A percentile compares a stretch with the other conserved stretches of the same genome.
These are phyloP conservation scores for Penicillium fimorum DNA, from an alignment of 495 filamentous ascomycete species.

Conservation along the genomic window DNA sequence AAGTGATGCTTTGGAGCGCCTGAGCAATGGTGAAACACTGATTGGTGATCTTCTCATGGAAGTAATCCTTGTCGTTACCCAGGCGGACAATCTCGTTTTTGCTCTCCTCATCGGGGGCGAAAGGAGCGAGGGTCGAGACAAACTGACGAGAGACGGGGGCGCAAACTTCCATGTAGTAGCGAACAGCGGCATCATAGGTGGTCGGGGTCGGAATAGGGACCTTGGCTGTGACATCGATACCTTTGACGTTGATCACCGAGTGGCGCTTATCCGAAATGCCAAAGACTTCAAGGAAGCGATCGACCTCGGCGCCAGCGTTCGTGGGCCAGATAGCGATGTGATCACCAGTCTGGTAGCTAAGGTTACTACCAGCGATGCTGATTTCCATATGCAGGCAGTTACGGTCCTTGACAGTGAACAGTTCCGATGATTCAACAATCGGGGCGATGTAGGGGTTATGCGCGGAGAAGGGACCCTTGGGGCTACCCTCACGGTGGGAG, in stretches of 20 bases:
- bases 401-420: conserved; percentile 87
- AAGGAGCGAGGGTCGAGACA: conserved; percentile 78
- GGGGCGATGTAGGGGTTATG: conserved; percentile 98
- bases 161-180: conserved; percentile 97
- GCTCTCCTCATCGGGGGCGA: conserved; percentile 78
- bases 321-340: conserved; percentile 98
- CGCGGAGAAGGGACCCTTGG: conserved; percentile 90
- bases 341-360: conserved; percentile 93
- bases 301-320: conserved; percentile 89
- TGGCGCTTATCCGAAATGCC: conserved; percentile 74
- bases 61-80: conserved; percentile 93
- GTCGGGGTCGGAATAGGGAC: conserved; percentile 97
- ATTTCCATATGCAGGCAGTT: conserved; percentile 99
- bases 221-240: conserved; percentile 91
- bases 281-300: conserved; percentile 80
- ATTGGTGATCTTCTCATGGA: conserved; percentile 80
- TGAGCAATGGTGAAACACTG: conserved; percentile 90
- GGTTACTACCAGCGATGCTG: conserved; percentile 74
- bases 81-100: conserved; percentile 87
- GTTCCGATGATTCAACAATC: conserved; percentile 82
- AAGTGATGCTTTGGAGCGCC: conserved; percentile 71
- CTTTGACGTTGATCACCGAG: conserved; percentile 84
- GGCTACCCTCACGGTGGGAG: conserved; percentile 80
- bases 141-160: conserved; percentile 96
- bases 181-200: conserved; percentile 88